A percentile compares a stretch with the other conserved stretches of the same genome.
phyloP scores from a whole-genome alignment of 2,329 filamentous ascomycete species.

The Colletotrichum tofieldiae region DNA sequence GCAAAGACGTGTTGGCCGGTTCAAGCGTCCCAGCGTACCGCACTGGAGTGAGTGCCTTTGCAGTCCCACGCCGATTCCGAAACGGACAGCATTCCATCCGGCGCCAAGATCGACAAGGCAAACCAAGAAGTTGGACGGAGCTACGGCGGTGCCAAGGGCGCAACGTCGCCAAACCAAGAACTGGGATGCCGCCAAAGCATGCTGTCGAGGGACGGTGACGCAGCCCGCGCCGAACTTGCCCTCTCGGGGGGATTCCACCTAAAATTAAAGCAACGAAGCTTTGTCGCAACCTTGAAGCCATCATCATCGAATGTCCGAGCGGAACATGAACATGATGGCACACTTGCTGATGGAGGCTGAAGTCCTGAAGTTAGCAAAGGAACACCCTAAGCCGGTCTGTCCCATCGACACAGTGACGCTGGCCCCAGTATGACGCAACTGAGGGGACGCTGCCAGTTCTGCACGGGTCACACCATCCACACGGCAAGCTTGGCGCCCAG shows the following conservation, averaged over 20 bases:
- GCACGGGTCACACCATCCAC: conserved; percentile 38
- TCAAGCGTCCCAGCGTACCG: not conserved
- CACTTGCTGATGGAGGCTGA: conserved; percentile 38
- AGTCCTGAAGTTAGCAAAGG: conserved; percentile 4
- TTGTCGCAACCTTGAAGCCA: conserved; percentile 25
- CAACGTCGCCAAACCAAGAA: conserved; percentile 19
- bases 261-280: conserved; percentile 9
- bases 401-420: conserved; percentile 12
- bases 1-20: conserved; percentile 4
- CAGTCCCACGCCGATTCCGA: conserved; percentile 27
- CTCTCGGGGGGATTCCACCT: not conserved
- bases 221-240: not conserved
- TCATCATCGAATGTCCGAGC: conserved; percentile 33
- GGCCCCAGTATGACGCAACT: conserved; percentile 42
- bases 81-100: conserved; percentile 35
- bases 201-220: conserved; percentile 5
- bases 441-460: conserved; percentile 39
- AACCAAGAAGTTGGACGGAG: conserved; percentile 37
- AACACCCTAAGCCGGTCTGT: conserved; percentile 18
- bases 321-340: conserved; percentile 18
- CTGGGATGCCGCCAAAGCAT: conserved; percentile 30
- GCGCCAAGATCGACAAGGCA: conserved; percentile 38
- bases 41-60: not conserved
- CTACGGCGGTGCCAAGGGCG: conserved; percentile 31
- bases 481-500: conserved; percentile 39